Conservation (phyloP, 1,139 yeast genomes). For the Sugiyamaella neomexicana region DNA sequence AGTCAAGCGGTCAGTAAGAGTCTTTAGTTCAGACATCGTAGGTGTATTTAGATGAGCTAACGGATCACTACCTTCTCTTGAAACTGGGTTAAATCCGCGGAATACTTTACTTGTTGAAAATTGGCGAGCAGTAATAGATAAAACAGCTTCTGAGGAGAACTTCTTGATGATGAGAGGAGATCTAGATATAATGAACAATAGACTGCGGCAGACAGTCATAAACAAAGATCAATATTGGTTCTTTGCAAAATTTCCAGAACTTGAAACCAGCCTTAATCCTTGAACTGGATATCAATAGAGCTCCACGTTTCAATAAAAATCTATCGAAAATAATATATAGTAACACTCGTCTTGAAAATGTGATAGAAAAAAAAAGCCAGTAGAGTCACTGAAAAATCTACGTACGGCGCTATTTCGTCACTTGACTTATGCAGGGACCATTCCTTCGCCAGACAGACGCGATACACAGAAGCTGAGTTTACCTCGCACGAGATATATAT, state of each 20-base stretch:
- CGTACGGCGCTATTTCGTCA: constrained; percentile 4
- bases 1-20: constrained; percentile 33
- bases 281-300: background rate
- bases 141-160: background rate
- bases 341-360: background rate
- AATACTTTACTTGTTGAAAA: background rate
- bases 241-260: background rate
- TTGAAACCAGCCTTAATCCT: background rate
- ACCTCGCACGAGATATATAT: too few relatives aligned
- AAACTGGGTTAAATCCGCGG: constrained; percentile 17
- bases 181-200: constrained; percentile 2
- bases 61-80: constrained; percentile 14
- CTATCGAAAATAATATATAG: background rate
- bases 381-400: constrained; percentile 1
- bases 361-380: background rate
- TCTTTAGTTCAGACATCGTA: constrained; percentile 36
- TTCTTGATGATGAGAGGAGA: background rate
- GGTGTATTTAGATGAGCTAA: constrained; percentile 20
- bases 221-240: background rate
- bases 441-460: background rate
- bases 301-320: too few relatives aligned
- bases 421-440: constrained; percentile 11
- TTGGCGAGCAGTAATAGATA: background rate
- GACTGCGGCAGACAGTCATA: constrained; percentile 8
- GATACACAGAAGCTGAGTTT: too few relatives aligned